Base-by-base conservation (phyloP, 1,139 yeast species). In the Geotrichum klebahnii region DNA sequence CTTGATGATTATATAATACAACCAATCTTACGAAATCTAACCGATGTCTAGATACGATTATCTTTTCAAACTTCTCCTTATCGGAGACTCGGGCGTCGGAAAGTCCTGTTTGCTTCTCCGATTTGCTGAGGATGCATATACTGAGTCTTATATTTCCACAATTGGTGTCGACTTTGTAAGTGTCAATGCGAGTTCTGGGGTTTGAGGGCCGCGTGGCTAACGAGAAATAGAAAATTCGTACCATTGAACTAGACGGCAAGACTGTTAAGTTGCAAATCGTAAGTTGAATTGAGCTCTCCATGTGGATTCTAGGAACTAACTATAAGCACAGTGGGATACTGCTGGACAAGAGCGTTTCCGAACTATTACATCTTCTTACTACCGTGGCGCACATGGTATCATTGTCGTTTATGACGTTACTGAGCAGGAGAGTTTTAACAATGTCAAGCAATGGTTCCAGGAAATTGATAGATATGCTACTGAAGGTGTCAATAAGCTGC, bases 331-430 rank as follows among this genome's bases (percentile, higher is more conserved):
- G 67, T 92, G 98, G 98, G 98, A 92, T 68, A 92, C 98, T 49
- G 98, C 98, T 6, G 98, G 98, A 38, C 98, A 92, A 74, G 98
- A 92, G 70, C 78, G 98, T 62, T 92, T 92, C 75, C 82, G 97
- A 73, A 92, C 98, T 52, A 92, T 92, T 73, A 94, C 98, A 9
- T 87, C 97, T 12, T 88, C 97, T 10, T 92, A 94, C 74, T 92
- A 92, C 76, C 84, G 98, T 68, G 98, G 98, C 50, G 97, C 98
- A 22, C 97, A 90, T 65, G 98, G 98, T 56, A 92, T 92, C 69
- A 92, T 92, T 64, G 92, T 92, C 61, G 98, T 92, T 50, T 92
- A 92, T 69, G 98, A 92, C 68, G 97, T 92, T 48, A 94, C 98
- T 46, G 98, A 92, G 70, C 97, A 89, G 72, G 97, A 92, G 68